Base-by-base conservation (phyloP, 176 grass and related monocot species). In the Urochloa ruziziensis region DNA sequence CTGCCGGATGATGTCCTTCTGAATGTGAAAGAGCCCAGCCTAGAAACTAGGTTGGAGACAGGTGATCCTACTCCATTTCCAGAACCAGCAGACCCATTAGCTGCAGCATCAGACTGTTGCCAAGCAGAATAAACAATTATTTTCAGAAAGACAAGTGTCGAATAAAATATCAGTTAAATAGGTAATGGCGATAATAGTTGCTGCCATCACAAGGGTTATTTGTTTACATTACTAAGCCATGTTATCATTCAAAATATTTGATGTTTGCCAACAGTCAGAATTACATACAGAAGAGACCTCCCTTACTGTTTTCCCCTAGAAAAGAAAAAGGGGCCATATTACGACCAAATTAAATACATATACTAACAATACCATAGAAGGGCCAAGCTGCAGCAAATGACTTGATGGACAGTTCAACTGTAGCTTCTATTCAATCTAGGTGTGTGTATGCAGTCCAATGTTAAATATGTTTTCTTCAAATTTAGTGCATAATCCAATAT, bases 81-180 rank as follows among this genome's bases (percentile, higher is more conserved):
- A 71, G 84, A 89, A 36, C 67, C 88, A 83, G 79, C 29, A 4
- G 63, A 80, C 25, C 86, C 87, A 73, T 90, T 77, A 72, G 82
- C 82, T 42, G 85, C 82, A 83, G 87, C 70, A 66, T 99, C 93
- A 57, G 86, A 89, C 93, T 99, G 88, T 44, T 49, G 10, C 43
- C 68, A 32, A 33, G 71, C 33, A 85, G 68, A 87, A 93, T 15
- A 64, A 58, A n/a, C 7, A 49, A 69, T 30, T 27, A 39, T 35
- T 88, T 25, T 74, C 39, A 69, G 19, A 80, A 59, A 49, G 7
- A 73, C 13, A 19, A 47, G 29, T 32, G 6, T 3, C n/a, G 19
- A 0, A 14, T 74, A 76, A 65, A 37, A 17, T 25, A 25, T 9
- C 16, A 77, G 25, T 43, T 77, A 4, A 4, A 71, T 7, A 68